Base-by-base conservation (phyloP, 495 filamentous ascomycete genomes). In the Lindgomyces ingoldianus region DNA sequence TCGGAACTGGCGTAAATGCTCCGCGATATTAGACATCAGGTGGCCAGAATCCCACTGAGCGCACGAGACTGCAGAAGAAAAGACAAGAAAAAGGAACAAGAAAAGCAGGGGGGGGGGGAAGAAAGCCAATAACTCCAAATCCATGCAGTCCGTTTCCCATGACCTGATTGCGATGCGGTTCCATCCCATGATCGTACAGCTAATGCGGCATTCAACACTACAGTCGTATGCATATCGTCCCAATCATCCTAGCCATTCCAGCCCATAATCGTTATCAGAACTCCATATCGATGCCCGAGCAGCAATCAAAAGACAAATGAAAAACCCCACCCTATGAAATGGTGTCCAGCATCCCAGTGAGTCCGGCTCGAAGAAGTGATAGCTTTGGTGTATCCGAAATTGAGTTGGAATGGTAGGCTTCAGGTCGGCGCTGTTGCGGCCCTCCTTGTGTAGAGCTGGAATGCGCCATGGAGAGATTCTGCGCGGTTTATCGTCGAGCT, bases 121-220 rank as follows among this genome's bases (percentile, higher is more conserved):
- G 52, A 54, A 36, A 39, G 42, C 36, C 54, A 41, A 18, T 42
- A 14, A 69, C 66, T 60, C 60, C 66, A 51, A 33, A 29, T 19
- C 61, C 57, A 64, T 64, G 60, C 60, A 50, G 21, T 18, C 45
- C 27, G 42, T 47, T 57, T 19, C 64, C 58, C 64, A 27, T 68
- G 54, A 64, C 65, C 65, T 39, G 36, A 27, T 50, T 55, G 46
- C 44, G 41, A 63, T 68, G 65, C 65, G 56, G 44, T 27, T n/a
- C 50, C 26, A 18, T 27, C 52, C 57, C 56, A 39, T 65, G 33
- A 57, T 70, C 51, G 55, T 65, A 61, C 67, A 64, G 60, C 39
- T 49, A 56, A 30, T 11, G 42, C 25, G 33, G 12, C 58, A 27
- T 58, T 53, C 46, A 50, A 27, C 33, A 33, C 26, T 45, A 22